These are phyloP conservation scores for Neltuma alba DNA, from an alignment of 306 rosid species.

Conservation along the genomic window DNA sequence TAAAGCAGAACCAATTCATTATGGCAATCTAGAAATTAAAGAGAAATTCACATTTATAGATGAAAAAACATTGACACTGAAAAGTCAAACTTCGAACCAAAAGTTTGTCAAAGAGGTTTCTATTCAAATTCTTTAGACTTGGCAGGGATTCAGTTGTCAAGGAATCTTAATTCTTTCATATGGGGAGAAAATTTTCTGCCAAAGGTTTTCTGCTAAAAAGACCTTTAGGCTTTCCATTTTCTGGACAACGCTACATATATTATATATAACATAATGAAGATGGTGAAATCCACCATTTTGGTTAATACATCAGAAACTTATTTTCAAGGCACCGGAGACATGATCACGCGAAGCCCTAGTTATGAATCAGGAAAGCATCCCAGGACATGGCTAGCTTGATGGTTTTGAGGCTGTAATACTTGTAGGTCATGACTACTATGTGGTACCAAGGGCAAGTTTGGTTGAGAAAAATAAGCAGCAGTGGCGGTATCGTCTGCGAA, in stretches of 20 bases:
- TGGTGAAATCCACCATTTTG: constrained; percentile 37
- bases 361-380: constrained; percentile 68
- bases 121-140: constrained; percentile 38
- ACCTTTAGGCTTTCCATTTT: constrained; percentile 27
- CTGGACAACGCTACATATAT: constrained; percentile 17
- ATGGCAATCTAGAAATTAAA: constrained; percentile 32
- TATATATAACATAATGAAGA: constrained; percentile 3
- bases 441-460: constrained; percentile 42
- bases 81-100: constrained; percentile 30
- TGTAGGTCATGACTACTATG: constrained; percentile 34
- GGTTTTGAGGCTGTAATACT: constrained; percentile 34
- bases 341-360: constrained; percentile 23
- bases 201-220: constrained; percentile 26
- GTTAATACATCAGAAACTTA: constrained; percentile 18
- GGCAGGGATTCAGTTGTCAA: constrained; percentile 34
- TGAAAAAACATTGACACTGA: constrained; percentile 34
- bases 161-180: constrained; percentile 39
- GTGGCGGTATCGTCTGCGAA: constrained; percentile 17
- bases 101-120: constrained; percentile 6
- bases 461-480: constrained; percentile 40
- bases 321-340: constrained; percentile 26
- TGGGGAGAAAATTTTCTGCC: constrained; percentile 28
- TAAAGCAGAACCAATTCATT: neutral
- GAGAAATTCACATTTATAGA: constrained; percentile 45
- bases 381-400: constrained; percentile 45